Conservation (phyloP, 345 rosid species). For the Gossypium bickii region DNA sequence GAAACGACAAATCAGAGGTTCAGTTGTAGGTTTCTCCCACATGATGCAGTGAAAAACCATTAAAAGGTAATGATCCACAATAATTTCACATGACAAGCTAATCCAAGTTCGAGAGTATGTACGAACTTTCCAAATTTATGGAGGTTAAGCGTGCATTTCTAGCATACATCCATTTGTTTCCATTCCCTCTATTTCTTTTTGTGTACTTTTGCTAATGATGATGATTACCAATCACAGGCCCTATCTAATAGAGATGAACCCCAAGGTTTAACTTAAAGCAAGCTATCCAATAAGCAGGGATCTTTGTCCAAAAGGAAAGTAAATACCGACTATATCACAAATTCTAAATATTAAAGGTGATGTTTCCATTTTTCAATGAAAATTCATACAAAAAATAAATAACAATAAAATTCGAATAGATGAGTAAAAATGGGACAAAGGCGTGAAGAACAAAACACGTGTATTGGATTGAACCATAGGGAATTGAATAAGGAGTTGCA, state of each 20-base stretch:
- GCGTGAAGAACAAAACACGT: neutral
- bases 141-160: neutral
- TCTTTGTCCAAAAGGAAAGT: neutral
- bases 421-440: conserved; percentile 2
- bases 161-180: neutral
- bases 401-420: conserved; percentile 8
- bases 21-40: neutral
- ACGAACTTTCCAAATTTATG: neutral
- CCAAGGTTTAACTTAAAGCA: neutral
- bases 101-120: neutral
- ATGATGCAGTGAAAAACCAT: neutral
- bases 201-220: neutral
- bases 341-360: neutral
- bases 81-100: neutral
- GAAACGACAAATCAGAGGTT: conserved; percentile 5
- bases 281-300: neutral
- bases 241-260: conserved; percentile 4
- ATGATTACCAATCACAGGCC: neutral
- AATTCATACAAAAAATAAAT: neutral
- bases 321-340: neutral
- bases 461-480: neutral
- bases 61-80: neutral
- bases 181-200: neutral
- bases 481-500: neutral
- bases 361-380: neutral